These are phyloP conservation scores for Mrakiaceae sp. DNA, from an alignment of 1,284 basidiomycete genomes.

Conservation along the genomic window DNA sequence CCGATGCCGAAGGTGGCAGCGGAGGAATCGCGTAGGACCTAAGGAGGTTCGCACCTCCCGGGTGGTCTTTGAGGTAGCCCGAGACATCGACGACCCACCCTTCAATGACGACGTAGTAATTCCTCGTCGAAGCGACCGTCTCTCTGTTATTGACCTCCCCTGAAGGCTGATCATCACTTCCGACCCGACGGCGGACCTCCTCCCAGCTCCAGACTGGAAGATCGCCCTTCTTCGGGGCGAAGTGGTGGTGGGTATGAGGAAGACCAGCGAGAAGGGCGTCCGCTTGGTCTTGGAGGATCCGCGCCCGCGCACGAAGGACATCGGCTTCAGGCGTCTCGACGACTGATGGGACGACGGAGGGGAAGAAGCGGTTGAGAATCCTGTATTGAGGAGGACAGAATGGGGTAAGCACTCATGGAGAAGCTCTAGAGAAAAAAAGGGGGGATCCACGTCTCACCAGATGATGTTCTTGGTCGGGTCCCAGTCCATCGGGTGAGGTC, in stretches of 20 bases:
- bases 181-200: constrained; percentile 27
- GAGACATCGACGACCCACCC: constrained; percentile 55
- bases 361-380: background rate
- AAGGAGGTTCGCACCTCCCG: constrained; percentile 45
- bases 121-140: constrained; percentile 38
- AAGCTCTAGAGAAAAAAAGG: background rate
- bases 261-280: constrained; percentile 22
- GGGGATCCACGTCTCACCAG: constrained; percentile 38
- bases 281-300: constrained; percentile 44
- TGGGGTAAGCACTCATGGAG: too few relatives aligned
- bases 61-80: constrained; percentile 50
- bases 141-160: constrained; percentile 29
- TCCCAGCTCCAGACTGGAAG: constrained; percentile 26
- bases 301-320: constrained; percentile 44
- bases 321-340: constrained; percentile 48
- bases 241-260: background rate
- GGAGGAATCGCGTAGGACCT: constrained; percentile 39
- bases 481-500: constrained; percentile 46
- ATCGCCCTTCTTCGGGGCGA: background rate
- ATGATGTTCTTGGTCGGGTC: constrained; percentile 76
- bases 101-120: constrained; percentile 45
- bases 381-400: background rate
- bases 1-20: background rate
- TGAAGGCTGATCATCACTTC: background rate
- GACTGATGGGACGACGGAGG: constrained; percentile 37